Evolutionary conservation across 176 grass and related monocot genomes (phyloP), one percentile per base, ranked within the genome.

Genomic region (Saccharum spontaneum): DNA sequence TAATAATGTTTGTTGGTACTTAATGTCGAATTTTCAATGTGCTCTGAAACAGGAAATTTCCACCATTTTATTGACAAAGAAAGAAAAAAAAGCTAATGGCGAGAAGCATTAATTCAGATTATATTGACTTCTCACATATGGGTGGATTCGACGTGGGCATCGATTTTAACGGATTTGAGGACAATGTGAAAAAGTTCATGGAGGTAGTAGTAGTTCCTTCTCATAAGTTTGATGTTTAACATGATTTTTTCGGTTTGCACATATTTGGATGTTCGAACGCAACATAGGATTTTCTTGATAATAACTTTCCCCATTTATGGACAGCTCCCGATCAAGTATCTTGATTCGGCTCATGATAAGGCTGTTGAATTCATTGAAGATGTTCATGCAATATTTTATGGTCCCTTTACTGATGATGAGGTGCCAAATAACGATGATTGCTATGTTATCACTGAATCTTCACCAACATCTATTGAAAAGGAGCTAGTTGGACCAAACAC

Each of bases 291-390:
- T 82, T 67, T 78, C 41, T 66, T 67, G 36, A 65, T 31, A 54
- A 17, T 74, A 49, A 37, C 12, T 63, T 75, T 41, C 57, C 37
- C 52, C 44, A 52, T 90, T 18, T 87, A 78, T 87, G 54, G 13
- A 69, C 80, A 83, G 89, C 43, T 90, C 26, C 80, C 84, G 4
- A 57, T 73, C 18, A 79, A 83, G n/a, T 90, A 87, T 79, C 69
- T 94, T 34, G 74, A 82, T 67, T 84, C 79, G 40, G 92, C 82
- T 87, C 76, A 71, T 36, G 87, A 92, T 87, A 92, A 79, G 70
- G 92, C 87, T 79, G 71, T 62, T 52, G 88, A 67, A n/a, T 69
- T 94, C 43, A 77, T 89, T 54, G 93, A 92, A 75, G 90, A 90
- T 71, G 75, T 92, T 20, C 64, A 81, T 43, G 69, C 78, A 31